Conservation (phyloP, 1,284 basidiomycete species). For the Cutaneotrichosporon dermatis region DNA sequence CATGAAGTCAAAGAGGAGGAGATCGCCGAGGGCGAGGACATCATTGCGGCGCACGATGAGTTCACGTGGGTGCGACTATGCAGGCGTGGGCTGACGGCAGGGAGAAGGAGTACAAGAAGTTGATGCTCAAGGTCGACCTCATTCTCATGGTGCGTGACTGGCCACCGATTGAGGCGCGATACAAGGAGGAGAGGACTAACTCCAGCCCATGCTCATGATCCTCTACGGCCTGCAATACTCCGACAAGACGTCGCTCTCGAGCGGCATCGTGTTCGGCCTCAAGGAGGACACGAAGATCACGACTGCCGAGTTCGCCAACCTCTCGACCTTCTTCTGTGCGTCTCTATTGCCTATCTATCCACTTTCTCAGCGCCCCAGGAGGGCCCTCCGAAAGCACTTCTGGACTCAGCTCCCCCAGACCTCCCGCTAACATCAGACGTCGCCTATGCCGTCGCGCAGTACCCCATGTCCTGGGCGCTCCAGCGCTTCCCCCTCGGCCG, state of each 20-base stretch:
- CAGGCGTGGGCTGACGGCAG: not conserved
- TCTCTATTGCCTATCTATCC: too few relatives aligned
- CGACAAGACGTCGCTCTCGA: constrained; percentile 14
- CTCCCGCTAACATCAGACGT: constrained; percentile 13
- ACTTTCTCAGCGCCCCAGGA: too few relatives aligned
- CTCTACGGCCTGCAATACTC: constrained; percentile 12
- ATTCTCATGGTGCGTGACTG: constrained; percentile 13
- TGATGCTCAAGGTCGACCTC: constrained; percentile 14
- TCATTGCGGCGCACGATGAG: constrained; percentile 3
- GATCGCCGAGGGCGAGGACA: constrained; percentile 4
- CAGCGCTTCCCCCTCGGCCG: constrained; percentile 30
- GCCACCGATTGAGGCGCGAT: too few relatives aligned
- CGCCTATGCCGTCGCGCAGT: constrained; percentile 24
- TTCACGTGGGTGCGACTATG: constrained; percentile 1
- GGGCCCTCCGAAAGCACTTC: too few relatives aligned
- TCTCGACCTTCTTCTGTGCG: constrained; percentile 13
- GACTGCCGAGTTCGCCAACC: constrained; percentile 27
- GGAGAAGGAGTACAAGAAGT: constrained; percentile 11
- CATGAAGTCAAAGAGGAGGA: not conserved
- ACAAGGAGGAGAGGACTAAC: not conserved
- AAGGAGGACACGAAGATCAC: constrained; percentile 29
- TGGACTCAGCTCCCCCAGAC: not conserved
- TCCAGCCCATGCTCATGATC: constrained; percentile 7
- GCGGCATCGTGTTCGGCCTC: constrained; percentile 23
- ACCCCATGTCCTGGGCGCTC: constrained; percentile 27